Evolutionary conservation across 768 basidiomycete species (phyloP).

Genomic region (Xerocomellus intermedius): DNA sequence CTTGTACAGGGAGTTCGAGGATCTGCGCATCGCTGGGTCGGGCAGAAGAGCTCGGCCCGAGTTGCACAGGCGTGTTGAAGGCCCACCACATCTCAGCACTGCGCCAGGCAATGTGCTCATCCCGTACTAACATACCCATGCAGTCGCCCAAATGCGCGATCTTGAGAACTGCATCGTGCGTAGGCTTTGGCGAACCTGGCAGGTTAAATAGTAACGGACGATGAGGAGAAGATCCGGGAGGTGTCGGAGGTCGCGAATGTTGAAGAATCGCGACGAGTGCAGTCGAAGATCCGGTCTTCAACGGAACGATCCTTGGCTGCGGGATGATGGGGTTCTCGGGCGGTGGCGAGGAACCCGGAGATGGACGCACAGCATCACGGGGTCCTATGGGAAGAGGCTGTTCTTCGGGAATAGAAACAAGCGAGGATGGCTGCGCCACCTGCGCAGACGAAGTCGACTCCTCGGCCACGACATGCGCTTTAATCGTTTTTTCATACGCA

Average conservation of each 20-base stretch:
- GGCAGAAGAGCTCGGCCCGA: conserved; percentile 60
- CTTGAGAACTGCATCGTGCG: conserved; percentile 60
- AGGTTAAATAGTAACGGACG: conserved; percentile 20
- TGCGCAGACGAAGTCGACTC: conserved; percentile 9
- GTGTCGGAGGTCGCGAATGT: conserved; percentile 30
- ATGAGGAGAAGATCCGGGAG: conserved; percentile 14
- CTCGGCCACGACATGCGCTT: conserved; percentile 51
- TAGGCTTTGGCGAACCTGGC: conserved; percentile 32
- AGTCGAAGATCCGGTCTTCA: conserved; percentile 64
- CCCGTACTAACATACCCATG: conserved; percentile 82
- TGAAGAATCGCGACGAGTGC: conserved; percentile 66
- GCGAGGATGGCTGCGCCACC: conserved; percentile 10
- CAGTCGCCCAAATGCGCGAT: conserved; percentile 89
- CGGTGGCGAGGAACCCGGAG: conserved; percentile 1
- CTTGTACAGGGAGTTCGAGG: conserved; percentile 64
- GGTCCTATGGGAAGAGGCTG: conserved; percentile 2
- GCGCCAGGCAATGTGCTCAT: conserved; percentile 76
- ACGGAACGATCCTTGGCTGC: conserved; percentile 33
- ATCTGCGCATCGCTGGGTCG: conserved; percentile 67
- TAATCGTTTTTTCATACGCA: conserved; percentile 65
- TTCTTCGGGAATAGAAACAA: conserved; percentile 25
- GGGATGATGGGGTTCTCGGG: conserved; percentile 17
- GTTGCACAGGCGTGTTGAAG: conserved; percentile 66
- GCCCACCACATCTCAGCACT: conserved; percentile 94
- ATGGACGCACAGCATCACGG: not conserved